These are phyloP conservation scores for Solanum sparsipilum DNA, from an alignment of 257 asterid species.

Conservation along the genomic window DNA sequence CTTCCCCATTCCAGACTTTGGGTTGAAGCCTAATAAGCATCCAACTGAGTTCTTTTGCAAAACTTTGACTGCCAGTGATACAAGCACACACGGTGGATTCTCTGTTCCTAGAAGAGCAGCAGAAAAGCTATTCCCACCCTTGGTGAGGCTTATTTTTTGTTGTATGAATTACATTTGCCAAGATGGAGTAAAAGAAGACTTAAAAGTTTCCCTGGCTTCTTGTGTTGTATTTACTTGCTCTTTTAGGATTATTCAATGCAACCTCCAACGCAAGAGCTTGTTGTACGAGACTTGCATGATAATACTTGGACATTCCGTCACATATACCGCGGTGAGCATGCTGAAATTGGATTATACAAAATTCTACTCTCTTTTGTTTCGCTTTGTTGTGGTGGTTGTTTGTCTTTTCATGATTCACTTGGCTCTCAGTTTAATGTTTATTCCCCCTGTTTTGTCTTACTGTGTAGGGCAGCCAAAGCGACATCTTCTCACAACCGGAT, in stretches of 20 bases:
- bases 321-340: constrained; percentile 67
- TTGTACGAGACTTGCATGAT: constrained; percentile 82
- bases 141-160: constrained; percentile 30
- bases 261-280: constrained; percentile 95
- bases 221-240: neutral
- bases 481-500: constrained; percentile 92
- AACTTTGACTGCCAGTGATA: constrained; percentile 91
- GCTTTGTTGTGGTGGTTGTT: neutral
- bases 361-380: neutral
- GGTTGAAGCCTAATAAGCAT: constrained; percentile 64
- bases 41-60: constrained; percentile 95
- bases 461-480: constrained; percentile 88
- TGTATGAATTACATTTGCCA: neutral
- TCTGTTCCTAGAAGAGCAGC: constrained; percentile 97
- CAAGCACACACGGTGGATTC: constrained; percentile 97
- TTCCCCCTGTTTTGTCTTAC: constrained; percentile 1
- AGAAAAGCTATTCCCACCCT: constrained; percentile 81
- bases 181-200: neutral
- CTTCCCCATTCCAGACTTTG: constrained; percentile 77
- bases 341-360: neutral
- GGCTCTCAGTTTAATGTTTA: neutral
- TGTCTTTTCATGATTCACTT: neutral
- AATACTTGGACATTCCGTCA: constrained; percentile 96
- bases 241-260: constrained; percentile 85
- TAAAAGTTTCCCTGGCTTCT: neutral